Percentiles rank a stretch among this genome's conserved stretches.
Conservation (phyloP, 768 basidiomycete genomes). For the Kwoniella newhampshirensis region DNA sequence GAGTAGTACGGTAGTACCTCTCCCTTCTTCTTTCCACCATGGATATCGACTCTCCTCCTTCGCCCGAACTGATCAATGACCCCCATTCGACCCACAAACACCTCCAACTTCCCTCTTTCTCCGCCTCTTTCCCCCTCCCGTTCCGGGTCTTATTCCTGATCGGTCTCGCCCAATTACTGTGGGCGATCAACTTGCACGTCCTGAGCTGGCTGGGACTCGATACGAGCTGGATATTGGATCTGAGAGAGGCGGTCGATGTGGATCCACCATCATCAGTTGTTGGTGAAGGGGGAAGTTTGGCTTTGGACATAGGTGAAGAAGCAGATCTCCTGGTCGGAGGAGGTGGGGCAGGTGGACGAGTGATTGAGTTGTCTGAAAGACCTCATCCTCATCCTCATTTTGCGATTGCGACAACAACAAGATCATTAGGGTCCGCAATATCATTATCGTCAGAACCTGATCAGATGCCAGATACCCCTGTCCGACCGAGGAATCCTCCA, state of each 20-base stretch:
- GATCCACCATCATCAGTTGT: slow-evolving; percentile 8
- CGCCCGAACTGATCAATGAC: slow-evolving; percentile 13
- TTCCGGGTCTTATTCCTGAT: slow-evolving; percentile 82
- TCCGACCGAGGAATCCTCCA: slow-evolving; percentile 1
- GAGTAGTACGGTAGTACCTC: no score
- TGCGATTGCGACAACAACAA: neutral
- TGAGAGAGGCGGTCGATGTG: slow-evolving; percentile 23
- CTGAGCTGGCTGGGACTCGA: slow-evolving; percentile 74
- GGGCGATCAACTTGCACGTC: slow-evolving; percentile 90
- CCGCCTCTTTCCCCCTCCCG: slow-evolving; percentile 70
- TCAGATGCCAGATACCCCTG: slow-evolving; percentile 14
- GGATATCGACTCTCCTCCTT: slow-evolving; percentile 53
- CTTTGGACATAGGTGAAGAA: slow-evolving; percentile 9
- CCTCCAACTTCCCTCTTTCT: slow-evolving; percentile 50
- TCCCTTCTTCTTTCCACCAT: slow-evolving; percentile 20
- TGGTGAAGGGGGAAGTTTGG: slow-evolving; percentile 6
- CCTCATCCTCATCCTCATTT: neutral
- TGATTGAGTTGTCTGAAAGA: slow-evolving; percentile 9
- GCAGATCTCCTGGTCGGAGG: neutral
- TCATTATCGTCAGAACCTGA: slow-evolving; percentile 10
- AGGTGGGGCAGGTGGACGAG: slow-evolving; percentile 2
- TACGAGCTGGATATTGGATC: slow-evolving; percentile 67
- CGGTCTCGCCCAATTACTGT: slow-evolving; percentile 77
- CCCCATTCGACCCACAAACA: slow-evolving; percentile 35
- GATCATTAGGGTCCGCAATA: no score